phyloP scores from a whole-genome alignment of 2,329 filamentous ascomycete genomes.

The Onygenales sp. region DNA sequence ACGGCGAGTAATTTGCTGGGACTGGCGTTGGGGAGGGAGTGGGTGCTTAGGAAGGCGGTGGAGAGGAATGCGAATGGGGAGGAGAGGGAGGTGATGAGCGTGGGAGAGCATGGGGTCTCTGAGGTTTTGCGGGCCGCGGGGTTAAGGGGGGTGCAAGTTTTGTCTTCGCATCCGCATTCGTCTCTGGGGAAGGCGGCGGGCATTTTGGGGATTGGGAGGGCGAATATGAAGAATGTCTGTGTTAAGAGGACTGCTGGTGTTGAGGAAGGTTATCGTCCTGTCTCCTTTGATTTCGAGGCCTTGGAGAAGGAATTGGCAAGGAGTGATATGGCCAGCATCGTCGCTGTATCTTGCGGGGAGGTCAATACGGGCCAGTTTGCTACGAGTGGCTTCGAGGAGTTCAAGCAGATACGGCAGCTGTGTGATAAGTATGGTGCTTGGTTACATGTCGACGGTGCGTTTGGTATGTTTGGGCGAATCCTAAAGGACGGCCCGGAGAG shows the following conservation, averaged over 20 bases:
- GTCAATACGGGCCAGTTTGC: slow-evolving; percentile 84
- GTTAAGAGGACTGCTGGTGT: slow-evolving; percentile 16
- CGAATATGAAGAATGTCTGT: slow-evolving; percentile 53
- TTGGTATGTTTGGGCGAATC: slow-evolving; percentile 69
- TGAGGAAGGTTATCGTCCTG: slow-evolving; percentile 45
- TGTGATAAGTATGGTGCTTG: slow-evolving; percentile 68
- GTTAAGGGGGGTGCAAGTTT: slow-evolving; percentile 59
- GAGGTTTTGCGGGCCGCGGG: slow-evolving; percentile 56
- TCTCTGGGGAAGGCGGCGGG: slow-evolving; percentile 76
- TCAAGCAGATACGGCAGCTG: slow-evolving; percentile 53
- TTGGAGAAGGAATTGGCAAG: slow-evolving; percentile 52
- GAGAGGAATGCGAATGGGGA: slow-evolving; percentile 21
- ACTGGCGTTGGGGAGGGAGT: slow-evolving; percentile 62
- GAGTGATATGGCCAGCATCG: slow-evolving; percentile 56
- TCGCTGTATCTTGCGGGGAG: slow-evolving; percentile 75
- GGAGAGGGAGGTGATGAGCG: slow-evolving; percentile 28
- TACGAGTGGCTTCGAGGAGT: slow-evolving; percentile 48
- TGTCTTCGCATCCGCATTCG: slow-evolving; percentile 76
- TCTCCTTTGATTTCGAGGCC: slow-evolving; percentile 58
- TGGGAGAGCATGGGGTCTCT: slow-evolving; percentile 62
- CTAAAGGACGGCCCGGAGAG: slow-evolving; percentile 52
- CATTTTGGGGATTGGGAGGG: slow-evolving; percentile 67
- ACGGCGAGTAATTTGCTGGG: slow-evolving; percentile 59
- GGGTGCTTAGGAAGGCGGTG: slow-evolving; percentile 34
- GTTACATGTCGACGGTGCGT: slow-evolving; percentile 87